A percentile compares a stretch with the other conserved stretches of the same genome.
phyloP scores from a whole-genome alignment of 768 basidiomycete genomes.

The Tulasnella sp. region DNA sequence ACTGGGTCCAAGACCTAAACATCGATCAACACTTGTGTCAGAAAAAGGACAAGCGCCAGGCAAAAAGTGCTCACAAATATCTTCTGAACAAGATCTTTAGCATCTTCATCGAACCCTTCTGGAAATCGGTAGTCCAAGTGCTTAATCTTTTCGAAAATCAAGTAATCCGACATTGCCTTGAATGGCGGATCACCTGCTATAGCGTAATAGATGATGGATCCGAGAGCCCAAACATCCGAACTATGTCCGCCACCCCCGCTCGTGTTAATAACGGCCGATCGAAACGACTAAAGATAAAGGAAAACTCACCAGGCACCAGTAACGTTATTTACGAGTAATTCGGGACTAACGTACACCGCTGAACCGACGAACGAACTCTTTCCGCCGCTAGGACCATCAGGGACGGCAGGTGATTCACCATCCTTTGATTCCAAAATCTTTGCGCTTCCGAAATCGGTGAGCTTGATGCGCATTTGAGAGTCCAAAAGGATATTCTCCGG shows the following conservation, averaged over 20 bases:
- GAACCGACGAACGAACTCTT: conserved; percentile 77
- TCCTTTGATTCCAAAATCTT: conserved; percentile 35
- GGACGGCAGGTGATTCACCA: conserved; percentile 16
- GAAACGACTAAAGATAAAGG: not conserved
- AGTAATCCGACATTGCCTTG: conserved; percentile 78
- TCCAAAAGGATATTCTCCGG: conserved; percentile 89
- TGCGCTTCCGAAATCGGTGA: conserved; percentile 96
- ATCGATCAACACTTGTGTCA: not conserved
- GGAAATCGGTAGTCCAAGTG: conserved; percentile 77
- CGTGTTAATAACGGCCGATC: no score
- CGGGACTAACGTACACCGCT: conserved; percentile 80
- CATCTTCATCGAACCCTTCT: conserved; percentile 67
- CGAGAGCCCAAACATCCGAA: conserved; percentile 91
- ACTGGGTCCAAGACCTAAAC: conserved; percentile 42
- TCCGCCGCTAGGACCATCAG: not conserved
- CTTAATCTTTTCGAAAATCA: conserved; percentile 92
- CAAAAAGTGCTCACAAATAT: conserved; percentile 47
- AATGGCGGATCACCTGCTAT: conserved; percentile 87
- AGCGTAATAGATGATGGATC: conserved; percentile 89
- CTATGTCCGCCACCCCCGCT: conserved; percentile 35
- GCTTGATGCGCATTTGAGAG: conserved; percentile 69
- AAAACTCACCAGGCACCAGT: conserved; percentile 57
- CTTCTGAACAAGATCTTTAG: conserved; percentile 62
- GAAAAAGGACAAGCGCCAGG: not conserved
- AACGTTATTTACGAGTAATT: conserved; percentile 56